phyloP scores from a whole-genome alignment of 2,329 filamentous ascomycete species.

The Chaetomiaceae sp. region DNA sequence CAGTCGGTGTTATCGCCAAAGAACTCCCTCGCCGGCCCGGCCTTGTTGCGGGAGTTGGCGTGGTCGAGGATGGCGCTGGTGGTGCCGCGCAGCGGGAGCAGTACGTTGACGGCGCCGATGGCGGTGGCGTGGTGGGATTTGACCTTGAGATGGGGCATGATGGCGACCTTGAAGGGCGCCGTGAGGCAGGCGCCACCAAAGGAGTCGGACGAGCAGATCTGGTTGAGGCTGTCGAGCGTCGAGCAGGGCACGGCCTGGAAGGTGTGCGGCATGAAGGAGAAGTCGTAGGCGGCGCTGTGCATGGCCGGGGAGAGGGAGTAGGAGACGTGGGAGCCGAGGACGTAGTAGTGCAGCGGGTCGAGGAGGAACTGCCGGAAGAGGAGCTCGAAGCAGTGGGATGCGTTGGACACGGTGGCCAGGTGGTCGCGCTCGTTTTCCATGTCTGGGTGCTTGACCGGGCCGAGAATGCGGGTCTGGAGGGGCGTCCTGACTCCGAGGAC shows the following conservation, averaged over 20 bases:
- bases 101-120: slow-evolving; percentile 68
- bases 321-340: slow-evolving; percentile 62
- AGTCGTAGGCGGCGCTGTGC: slow-evolving; percentile 64
- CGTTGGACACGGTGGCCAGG: slow-evolving; percentile 48
- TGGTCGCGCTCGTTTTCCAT: slow-evolving; percentile 40
- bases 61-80: slow-evolving; percentile 49
- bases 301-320: slow-evolving; percentile 70
- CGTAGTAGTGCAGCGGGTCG: slow-evolving; percentile 64
- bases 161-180: slow-evolving; percentile 66
- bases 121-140: slow-evolving; percentile 65
- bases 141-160: slow-evolving; percentile 59
- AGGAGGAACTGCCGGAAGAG: slow-evolving; percentile 59
- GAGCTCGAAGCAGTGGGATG: slow-evolving; percentile 52
- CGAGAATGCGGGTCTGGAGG: slow-evolving; percentile 46
- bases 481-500: slow-evolving; percentile 41
- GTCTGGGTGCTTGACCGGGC: slow-evolving; percentile 46
- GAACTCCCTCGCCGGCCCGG: slow-evolving; percentile 57
- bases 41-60: slow-evolving; percentile 54
- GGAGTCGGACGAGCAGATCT: slow-evolving; percentile 52
- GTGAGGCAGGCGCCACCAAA: slow-evolving; percentile 67
- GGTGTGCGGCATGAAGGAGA: slow-evolving; percentile 62
- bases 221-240: slow-evolving; percentile 57
- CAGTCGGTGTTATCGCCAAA: slow-evolving; percentile 53
- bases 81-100: slow-evolving; percentile 60
- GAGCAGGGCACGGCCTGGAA: slow-evolving; percentile 58